Conservation (phyloP, 176 grass and related monocot species). For the Oryza brachyantha region DNA sequence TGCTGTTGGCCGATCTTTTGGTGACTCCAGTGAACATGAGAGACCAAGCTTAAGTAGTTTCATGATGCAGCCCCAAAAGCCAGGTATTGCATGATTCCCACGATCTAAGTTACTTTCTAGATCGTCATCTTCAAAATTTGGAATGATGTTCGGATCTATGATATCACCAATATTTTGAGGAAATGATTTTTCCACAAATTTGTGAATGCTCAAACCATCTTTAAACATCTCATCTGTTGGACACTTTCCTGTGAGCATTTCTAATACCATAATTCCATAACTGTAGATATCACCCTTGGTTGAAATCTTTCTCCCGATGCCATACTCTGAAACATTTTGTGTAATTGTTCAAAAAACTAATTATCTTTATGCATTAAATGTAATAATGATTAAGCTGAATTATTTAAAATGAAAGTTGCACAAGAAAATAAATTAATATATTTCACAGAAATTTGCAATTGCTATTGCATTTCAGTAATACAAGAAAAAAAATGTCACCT, state of each 20-base stretch:
- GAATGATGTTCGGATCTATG: slow-evolving; percentile 23
- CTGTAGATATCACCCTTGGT: slow-evolving; percentile 47
- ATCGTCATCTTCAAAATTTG: not conserved
- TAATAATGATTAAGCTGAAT: not conserved
- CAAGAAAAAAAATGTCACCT: slow-evolving; percentile 2
- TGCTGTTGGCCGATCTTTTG: slow-evolving; percentile 45
- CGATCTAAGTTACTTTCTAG: not conserved
- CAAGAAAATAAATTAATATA: not conserved
- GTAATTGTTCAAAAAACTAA: not conserved
- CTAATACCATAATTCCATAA: slow-evolving; percentile 49
- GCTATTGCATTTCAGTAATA: too few species aligned
- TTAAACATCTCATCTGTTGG: slow-evolving; percentile 49
- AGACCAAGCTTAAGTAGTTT: slow-evolving; percentile 40
- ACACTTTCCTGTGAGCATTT: slow-evolving; percentile 47
- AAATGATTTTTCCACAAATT: slow-evolving; percentile 30
- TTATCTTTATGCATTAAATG: not conserved
- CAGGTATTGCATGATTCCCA: not conserved
- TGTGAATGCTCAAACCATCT: slow-evolving; percentile 43
- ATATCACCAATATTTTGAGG: slow-evolving; percentile 15
- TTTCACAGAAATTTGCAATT: too few species aligned
- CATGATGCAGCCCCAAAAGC: slow-evolving; percentile 1
- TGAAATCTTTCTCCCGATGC: slow-evolving; percentile 39
- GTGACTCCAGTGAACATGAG: slow-evolving; percentile 29
- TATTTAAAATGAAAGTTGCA: not conserved
- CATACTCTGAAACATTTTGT: slow-evolving; percentile 36